phyloP scores from a whole-genome alignment of 768 basidiomycete genomes.

The Russula abietina region DNA sequence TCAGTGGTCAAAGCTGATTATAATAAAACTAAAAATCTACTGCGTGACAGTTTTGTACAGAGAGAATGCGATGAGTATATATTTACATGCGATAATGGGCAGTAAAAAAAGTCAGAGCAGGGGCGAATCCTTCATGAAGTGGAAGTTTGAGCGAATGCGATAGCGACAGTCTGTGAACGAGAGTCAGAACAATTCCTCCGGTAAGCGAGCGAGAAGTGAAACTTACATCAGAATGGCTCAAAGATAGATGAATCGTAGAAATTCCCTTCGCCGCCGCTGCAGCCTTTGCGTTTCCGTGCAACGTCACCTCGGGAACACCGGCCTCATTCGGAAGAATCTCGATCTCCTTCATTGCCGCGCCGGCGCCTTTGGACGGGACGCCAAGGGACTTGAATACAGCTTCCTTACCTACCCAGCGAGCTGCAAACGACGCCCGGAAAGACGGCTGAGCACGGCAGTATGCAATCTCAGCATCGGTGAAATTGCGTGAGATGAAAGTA shows the following conservation, averaged over 20 bases:
- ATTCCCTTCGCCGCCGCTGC: slow-evolving; percentile 72
- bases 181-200: slow-evolving; percentile 24
- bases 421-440: slow-evolving; percentile 85
- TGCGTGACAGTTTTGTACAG: slow-evolving; percentile 1
- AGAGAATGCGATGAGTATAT: background rate
- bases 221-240: slow-evolving; percentile 90
- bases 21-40: background rate
- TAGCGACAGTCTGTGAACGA: slow-evolving; percentile 60
- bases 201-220: background rate
- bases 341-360: slow-evolving; percentile 94
- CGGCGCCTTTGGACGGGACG: slow-evolving; percentile 84
- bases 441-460: slow-evolving; percentile 89
- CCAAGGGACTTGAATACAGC: slow-evolving; percentile 95
- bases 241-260: slow-evolving; percentile 67
- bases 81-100: slow-evolving; percentile 6
- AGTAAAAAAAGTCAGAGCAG: background rate
- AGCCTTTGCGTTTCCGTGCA: slow-evolving; percentile 73
- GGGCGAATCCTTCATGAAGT: slow-evolving; percentile 26
- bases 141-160: slow-evolving; percentile 80
- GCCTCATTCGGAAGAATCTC: slow-evolving; percentile 56
- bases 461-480: slow-evolving; percentile 78
- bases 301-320: slow-evolving; percentile 46
- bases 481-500: slow-evolving; percentile 87
- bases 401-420: slow-evolving; percentile 96
- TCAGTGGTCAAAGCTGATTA: background rate